Base-by-base conservation (phyloP, 1,139 yeast species). In the Zhuliangozyma parablackwelliae region DNA sequence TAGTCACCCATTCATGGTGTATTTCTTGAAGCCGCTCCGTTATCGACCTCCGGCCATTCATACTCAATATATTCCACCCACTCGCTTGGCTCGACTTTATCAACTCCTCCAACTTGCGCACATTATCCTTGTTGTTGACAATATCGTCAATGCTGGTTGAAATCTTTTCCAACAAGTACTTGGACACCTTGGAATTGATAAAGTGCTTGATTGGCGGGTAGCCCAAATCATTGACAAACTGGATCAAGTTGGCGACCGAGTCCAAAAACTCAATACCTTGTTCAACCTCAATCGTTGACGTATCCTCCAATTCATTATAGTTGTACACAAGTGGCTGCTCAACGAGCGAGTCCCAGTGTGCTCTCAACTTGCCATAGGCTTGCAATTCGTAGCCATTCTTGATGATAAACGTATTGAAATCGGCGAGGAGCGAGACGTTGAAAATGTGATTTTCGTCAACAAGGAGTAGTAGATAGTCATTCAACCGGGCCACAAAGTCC, bases 1-100 rank as follows among this genome's bases (percentile, higher is more conserved):
- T 63, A 12, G 55, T 40, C 8, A 59, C 36, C 66, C 70, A 63
- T 35, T 64, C 59, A 29, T 48, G 39, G 40, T 63, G 56, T 29
- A 66, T 49, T 10, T 45, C 46, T 30, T 59, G 50, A 39, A 67
- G 55, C 33, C 56, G 54, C 10, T 54, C 57, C 26, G 50, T 44
- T 21, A 57, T 42, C 7, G 45, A 33, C 36, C 33, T 30, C 8
- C 47, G 45, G 25, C 37, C 39, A 56, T 55, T 10, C 31, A 53
- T 50, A 10, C 52, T 41, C 12, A 61, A 43, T 1, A 67, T 47
- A 32, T 52, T 49, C 74, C 74, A 68, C 26, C 55, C 47, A 1
- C 59, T 50, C 5, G 43, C 40, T 29, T 45, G 55, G 30, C 52
- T 52, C 39, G 47, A 44, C 21, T 51, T 46, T 21, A 61, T 42